Evolutionary conservation across 805 yeast genomes (phyloP), one percentile per base, ranked within the genome.

Genomic region (Kodamaea laetipori): DNA sequence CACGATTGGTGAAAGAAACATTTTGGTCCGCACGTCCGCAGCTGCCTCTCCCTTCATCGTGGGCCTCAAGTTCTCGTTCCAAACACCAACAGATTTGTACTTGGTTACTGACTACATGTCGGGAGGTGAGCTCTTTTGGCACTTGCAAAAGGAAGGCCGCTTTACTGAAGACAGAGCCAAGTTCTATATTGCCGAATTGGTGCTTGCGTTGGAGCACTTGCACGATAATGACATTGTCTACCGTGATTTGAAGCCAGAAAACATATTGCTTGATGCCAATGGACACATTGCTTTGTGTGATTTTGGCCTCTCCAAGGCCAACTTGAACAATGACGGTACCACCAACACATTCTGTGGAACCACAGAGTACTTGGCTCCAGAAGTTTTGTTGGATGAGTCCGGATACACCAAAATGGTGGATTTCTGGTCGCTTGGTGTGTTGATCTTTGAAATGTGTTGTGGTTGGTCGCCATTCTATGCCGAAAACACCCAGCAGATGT

Each of bases 381-480:
- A 94, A 66, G 95, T 94, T 12, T 74, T 94, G 53, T 74, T 94
- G 42, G 98, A 94, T 68, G 99, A 94, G 65, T 79, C 87, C 43
- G 99, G 99, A 12, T 94, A 94, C 69, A 94, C 98, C 28, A 90
- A 90, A 66, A 92, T 94, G 98, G 99, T 94, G 48, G 99, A 94
- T 65, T 94, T 94, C 57, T 94, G 99, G 99, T 90, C 98, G 2
- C 71, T 94, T 46, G 99, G 99, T 47, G 99, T 94, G 18, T 73
- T 94, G 46, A 90, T 94, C 36, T 94, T 94, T 66, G 99, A 94
- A 70, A 94, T 94, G 99, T 90, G 98, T 66, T 94, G 98, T 70
- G 99, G 99, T 40, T 94, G 98, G 99, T 86, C 96, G 4, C 99
- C 99, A 43, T 94, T 94, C 65, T 94, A 89, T 59, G 99, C 98